phyloP scores from a whole-genome alignment of 2,329 filamentous ascomycete species.

The Neocucurbitaria cava region DNA sequence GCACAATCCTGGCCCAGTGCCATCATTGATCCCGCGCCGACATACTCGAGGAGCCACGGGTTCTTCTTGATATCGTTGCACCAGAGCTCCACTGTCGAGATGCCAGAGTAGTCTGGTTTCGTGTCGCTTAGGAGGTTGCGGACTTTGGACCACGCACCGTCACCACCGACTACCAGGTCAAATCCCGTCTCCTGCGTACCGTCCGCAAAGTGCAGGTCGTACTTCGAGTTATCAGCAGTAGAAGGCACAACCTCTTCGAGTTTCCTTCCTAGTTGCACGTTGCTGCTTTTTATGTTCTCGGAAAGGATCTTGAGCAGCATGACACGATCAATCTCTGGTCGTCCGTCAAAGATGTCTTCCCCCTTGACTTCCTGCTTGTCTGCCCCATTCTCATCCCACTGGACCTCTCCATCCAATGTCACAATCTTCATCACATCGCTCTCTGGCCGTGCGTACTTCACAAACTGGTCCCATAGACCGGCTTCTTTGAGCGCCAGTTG shows the following conservation, averaged over 20 bases:
- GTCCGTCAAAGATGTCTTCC: slow-evolving; percentile 32
- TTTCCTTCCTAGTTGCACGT: slow-evolving; percentile 35
- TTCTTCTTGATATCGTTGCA: slow-evolving; percentile 55
- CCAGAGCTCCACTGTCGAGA: slow-evolving; percentile 54
- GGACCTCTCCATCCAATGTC: slow-evolving; percentile 44
- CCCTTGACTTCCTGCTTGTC: slow-evolving; percentile 50
- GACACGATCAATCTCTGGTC: slow-evolving; percentile 61
- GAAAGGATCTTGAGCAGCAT: slow-evolving; percentile 44
- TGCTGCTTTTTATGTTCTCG: slow-evolving; percentile 54
- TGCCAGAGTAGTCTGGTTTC: slow-evolving; percentile 56
- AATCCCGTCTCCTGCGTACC: slow-evolving; percentile 44
- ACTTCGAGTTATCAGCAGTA: slow-evolving; percentile 7
- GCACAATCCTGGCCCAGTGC: slow-evolving; percentile 47
- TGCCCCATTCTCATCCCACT: slow-evolving; percentile 35
- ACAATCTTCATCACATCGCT: slow-evolving; percentile 59
- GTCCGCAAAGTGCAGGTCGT: slow-evolving; percentile 43
- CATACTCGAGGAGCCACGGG: slow-evolving; percentile 51
- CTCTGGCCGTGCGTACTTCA: slow-evolving; percentile 60
- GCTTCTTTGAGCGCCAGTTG: slow-evolving; percentile 60
- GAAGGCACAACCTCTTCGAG: slow-evolving; percentile 47
- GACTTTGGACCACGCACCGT: slow-evolving; percentile 56
- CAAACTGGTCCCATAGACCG: slow-evolving; percentile 59
- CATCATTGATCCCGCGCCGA: slow-evolving; percentile 51
- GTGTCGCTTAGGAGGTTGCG: slow-evolving; percentile 38
- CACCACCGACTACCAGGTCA: slow-evolving; percentile 57